phyloP scores from a whole-genome alignment of 345 rosid genomes.

The Schrenkiella parvula region DNA sequence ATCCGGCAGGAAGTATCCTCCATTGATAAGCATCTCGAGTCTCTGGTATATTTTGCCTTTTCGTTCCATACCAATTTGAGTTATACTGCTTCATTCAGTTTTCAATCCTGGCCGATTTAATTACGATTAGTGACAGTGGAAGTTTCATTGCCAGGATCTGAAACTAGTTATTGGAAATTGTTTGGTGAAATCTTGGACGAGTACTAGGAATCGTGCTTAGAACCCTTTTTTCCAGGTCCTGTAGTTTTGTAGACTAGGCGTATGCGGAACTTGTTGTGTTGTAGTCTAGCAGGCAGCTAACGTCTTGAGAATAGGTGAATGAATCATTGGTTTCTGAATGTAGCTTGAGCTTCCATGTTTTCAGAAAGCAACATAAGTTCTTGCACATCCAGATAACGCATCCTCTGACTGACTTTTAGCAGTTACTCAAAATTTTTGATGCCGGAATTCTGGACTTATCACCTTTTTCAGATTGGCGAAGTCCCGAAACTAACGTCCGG shows the following conservation, averaged over 20 bases:
- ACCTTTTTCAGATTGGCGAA: slow-evolving; percentile 57
- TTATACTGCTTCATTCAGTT: background rate
- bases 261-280: background rate
- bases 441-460: background rate
- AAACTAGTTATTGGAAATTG: background rate
- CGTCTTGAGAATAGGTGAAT: slow-evolving; percentile 16
- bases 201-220: background rate
- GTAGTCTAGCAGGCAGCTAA: background rate
- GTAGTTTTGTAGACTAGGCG: background rate
- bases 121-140: background rate
- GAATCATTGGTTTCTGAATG: slow-evolving; percentile 12
- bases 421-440: background rate
- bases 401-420: background rate
- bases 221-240: background rate
- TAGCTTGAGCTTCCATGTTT: slow-evolving; percentile 11
- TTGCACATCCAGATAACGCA: background rate
- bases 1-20: slow-evolving; percentile 82
- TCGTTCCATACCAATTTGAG: background rate
- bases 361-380: background rate
- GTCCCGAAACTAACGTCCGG: slow-evolving; percentile 79
- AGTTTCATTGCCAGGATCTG: slow-evolving; percentile 5
- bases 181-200: background rate
- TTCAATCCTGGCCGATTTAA: background rate
- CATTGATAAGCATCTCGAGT: slow-evolving; percentile 84
- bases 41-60: slow-evolving; percentile 47